Evolutionary conservation across 1,284 basidiomycete genomes (phyloP), one percentile per base, ranked within the genome.

Genomic region (Apiotrichum brassicae): DNA sequence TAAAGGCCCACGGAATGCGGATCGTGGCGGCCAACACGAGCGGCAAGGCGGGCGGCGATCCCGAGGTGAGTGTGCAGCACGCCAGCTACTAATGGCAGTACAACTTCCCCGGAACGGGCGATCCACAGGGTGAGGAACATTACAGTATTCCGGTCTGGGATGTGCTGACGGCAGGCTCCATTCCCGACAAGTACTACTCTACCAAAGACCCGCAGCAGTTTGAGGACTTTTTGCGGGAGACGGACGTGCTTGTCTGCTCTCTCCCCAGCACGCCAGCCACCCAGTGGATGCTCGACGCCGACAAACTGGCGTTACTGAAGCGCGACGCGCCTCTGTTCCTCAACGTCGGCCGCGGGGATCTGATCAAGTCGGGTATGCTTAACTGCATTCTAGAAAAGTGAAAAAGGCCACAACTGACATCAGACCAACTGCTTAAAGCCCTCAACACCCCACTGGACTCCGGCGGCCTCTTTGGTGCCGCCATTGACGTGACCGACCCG

Each of bases 11-110:
- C 42, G 65, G 65, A 2, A 64, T 67, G 57, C 51, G 57, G 6
- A 58, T 72, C 45, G 64, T 73, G 24, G 71, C 66, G 5, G 70
- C 69, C n/a, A 73, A 72, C 49, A 65, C 69, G 16, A 54, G 51
- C 14, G 68, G 70, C n/a, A 60, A 60, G 53, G 52, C 61, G 0
- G 54, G 57, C 1, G 40, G 49, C 16, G 66, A 71, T 28, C 50
- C 59, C n/a, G 71, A 70, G n/a, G 66, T 71, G 44, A 46, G 66
- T 45, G 9, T 11, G 22, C n/a, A n/a, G 30, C 35, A 2, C 9
- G 20, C 28, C 16, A 20, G 20, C 13, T 3, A 44, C 51, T 49
- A 20, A 49, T 25, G 11, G 33, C 33, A 34, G 33, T 34, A 63
- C 40, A 56, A 66, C 14, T 54, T 69, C 16, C 65, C 67, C 2